Conservation (phyloP, 768 basidiomycete genomes). For the Auricularia heimuer region DNA sequence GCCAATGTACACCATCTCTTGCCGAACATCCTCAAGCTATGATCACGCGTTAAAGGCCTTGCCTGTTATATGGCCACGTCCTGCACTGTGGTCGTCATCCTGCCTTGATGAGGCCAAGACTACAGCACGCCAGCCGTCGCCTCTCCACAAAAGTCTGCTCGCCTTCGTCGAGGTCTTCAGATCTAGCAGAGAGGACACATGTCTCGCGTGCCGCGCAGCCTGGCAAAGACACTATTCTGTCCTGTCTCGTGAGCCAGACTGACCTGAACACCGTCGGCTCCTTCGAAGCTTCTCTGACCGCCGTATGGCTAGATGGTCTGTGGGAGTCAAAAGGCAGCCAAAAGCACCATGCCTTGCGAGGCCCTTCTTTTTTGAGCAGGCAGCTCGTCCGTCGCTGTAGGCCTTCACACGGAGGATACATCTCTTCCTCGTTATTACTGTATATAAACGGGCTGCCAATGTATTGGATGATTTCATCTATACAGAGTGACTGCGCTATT, state of each 20-base stretch:
- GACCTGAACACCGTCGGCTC: slow-evolving; percentile 27
- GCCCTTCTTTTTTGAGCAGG: background rate
- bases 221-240: no score
- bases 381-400: background rate
- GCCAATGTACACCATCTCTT: background rate
- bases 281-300: slow-evolving; percentile 46
- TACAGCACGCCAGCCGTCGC: no score
- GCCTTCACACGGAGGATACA: slow-evolving; percentile 1
- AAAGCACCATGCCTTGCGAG: slow-evolving; percentile 21
- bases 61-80: no score
- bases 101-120: no score
- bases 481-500: no score
- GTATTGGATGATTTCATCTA: no score
- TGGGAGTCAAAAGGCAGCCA: slow-evolving; percentile 58
- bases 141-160: no score
- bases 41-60: no score
- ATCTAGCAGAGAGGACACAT: background rate
- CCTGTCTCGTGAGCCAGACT: no score
- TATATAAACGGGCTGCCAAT: no score
- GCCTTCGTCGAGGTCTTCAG: background rate
- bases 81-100: no score
- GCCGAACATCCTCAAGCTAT: no score
- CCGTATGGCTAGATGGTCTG: slow-evolving; percentile 30
- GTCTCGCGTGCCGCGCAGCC: background rate
- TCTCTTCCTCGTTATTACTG: background rate